Evolutionary conservation across 768 basidiomycete genomes (phyloP), one percentile per base, ranked within the genome.

Genomic region (Trametes cinnabarina): DNA sequence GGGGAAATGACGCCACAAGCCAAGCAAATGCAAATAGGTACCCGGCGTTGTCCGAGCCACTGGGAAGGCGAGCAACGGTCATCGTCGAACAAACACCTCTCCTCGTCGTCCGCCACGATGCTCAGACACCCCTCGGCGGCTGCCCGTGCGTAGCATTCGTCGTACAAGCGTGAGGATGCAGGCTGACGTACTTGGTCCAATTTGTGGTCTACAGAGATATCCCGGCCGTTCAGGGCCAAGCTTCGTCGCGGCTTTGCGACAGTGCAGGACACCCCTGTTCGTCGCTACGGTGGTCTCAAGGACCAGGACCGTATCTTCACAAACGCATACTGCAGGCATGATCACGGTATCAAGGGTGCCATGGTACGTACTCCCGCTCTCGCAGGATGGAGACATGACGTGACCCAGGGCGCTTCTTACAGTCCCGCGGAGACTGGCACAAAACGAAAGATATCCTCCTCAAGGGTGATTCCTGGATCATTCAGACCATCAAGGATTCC

Each of bases 351-450:
- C 49, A 98, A 97, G 74, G 96, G 96, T 40, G 96, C 96, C 20
- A 70, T 83, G 82, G 94, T 94, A 55, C 57, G 85, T 51, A 11
- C 25, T 11, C 25, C 8, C 15, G 17, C 4, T 30, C 22, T 23
- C 20, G 17, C 12, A 20, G 3, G 28, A 1, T n/a, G 12, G 2
- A 19, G 3, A 11, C 4, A 47, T 59, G 48, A 58, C 49, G 42
- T 20, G 44, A 58, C 57, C 57, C 26, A 59, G 40, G 43, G 20
- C 6, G 17, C 28, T 35, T 23, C 5, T 26, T 17, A 51, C 61
- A 95, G 91, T 82, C 89, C 41, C 88, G 96, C 44, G 96, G 96
- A 10, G 96, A 99, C 77, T 99, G 96, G 96, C 96, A 98, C 73
- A 83, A 84, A 63, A 99, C 96, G 60, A 99, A 98, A 74, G 96